Percentiles rank a stretch among this genome's conserved stretches.
These are phyloP conservation scores for Dactylorhiza incarnata DNA, from an alignment of 106 monocot species.

Conservation along the genomic window DNA sequence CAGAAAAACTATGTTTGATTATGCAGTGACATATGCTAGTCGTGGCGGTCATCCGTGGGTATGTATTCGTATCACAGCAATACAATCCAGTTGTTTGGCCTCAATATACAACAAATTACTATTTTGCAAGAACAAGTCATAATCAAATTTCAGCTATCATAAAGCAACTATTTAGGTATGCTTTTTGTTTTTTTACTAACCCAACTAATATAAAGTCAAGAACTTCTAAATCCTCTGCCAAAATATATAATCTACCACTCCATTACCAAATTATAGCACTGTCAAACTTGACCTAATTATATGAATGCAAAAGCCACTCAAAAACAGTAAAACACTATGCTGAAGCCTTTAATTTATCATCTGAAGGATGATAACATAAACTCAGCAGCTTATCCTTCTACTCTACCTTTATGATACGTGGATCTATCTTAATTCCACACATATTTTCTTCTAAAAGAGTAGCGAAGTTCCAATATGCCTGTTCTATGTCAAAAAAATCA, in stretches of 20 bases:
- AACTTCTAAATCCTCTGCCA: neutral
- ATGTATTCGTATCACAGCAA: no score
- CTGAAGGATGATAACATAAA: neutral
- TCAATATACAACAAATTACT: neutral
- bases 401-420: neutral
- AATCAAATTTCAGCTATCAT: neutral
- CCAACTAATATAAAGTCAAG: neutral
- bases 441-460: neutral
- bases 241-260: neutral
- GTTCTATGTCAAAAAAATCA: neutral
- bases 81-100: neutral
- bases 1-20: no score
- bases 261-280: neutral
- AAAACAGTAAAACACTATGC: neutral
- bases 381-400: neutral
- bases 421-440: neutral
- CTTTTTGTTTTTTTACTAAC: neutral
- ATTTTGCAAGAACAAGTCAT: neutral
- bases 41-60: no score
- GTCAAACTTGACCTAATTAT: neutral
- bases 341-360: neutral
- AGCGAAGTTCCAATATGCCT: neutral
- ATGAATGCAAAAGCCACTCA: neutral
- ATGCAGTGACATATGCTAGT: no score
- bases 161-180: neutral